Conservation (phyloP, 1,284 basidiomycete species). For the Puccinia novopanici region DNA sequence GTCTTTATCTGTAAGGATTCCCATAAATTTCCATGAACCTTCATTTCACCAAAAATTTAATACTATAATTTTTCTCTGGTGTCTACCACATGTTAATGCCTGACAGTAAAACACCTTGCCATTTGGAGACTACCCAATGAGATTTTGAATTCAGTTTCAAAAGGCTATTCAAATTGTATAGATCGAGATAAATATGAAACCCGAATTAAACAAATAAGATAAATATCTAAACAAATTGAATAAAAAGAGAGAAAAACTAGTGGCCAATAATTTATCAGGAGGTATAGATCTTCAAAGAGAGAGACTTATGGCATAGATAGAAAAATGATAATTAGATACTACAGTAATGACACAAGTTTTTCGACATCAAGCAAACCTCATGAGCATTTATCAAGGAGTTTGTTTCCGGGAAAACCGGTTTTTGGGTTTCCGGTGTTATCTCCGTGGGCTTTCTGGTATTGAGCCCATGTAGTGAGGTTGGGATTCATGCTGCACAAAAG, state of each 20-base stretch:
- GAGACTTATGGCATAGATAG: neutral
- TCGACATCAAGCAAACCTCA: neutral
- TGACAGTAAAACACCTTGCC: no score
- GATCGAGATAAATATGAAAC: no score
- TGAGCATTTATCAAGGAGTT: conserved; percentile 44
- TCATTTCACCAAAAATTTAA: no score
- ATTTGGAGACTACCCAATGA: no score
- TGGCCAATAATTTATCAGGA: neutral
- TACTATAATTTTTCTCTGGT: no score
- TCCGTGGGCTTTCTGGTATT: conserved; percentile 43
- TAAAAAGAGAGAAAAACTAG: neutral
- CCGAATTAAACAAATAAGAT: no score
- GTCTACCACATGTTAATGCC: no score
- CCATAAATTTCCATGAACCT: no score
- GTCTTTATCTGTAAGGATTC: no score
- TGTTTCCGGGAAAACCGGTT: conserved; percentile 49
- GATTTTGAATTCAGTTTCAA: no score
- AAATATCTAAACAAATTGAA: no score
- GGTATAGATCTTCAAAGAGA: conserved; percentile 13
- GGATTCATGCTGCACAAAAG: conserved; percentile 58
- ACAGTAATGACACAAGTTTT: neutral
- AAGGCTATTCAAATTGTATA: no score
- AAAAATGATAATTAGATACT: neutral
- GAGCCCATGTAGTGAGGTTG: conserved; percentile 61
- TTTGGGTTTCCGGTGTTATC: conserved; percentile 35